Evolutionary conservation across 2,329 filamentous ascomycete genomes (phyloP).

Genomic region (Verticillium dahliae): DNA sequence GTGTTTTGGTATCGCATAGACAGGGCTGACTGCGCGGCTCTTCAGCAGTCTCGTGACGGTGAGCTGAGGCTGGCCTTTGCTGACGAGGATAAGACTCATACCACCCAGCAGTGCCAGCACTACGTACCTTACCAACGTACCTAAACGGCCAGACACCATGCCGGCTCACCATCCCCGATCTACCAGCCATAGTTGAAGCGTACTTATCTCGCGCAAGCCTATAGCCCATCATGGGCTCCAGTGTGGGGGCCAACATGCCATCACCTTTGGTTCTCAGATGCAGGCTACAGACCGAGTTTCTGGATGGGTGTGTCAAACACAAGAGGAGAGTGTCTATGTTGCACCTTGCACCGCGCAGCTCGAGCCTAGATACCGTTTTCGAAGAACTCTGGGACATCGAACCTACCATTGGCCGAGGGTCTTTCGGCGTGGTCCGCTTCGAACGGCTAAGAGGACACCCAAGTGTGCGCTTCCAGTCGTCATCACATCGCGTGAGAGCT

Average conservation of each 20-base stretch:
- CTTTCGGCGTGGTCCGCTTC: slow-evolving; percentile 11
- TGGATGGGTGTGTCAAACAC: background rate
- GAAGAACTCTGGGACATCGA: slow-evolving; percentile 9
- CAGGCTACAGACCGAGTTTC: background rate
- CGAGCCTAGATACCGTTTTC: slow-evolving; percentile 5
- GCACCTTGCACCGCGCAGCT: background rate
- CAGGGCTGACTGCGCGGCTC: background rate
- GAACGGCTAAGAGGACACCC: slow-evolving; percentile 3
- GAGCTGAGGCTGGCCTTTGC: background rate
- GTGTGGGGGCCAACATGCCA: background rate
- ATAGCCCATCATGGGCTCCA: background rate
- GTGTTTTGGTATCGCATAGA: background rate
- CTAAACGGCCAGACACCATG: no score
- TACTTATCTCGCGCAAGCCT: no score
- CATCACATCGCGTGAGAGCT: slow-evolving; percentile 7
- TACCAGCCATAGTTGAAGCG: no score
- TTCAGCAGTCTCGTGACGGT: background rate
- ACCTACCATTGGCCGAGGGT: slow-evolving; percentile 9
- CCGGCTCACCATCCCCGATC: no score
- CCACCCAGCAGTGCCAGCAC: background rate
- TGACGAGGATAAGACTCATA: background rate
- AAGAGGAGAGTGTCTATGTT: background rate
- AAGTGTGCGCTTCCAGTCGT: background rate
- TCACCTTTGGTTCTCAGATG: background rate
- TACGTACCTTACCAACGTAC: no score